Percentiles rank a stretch among this genome's conserved stretches.
Conservation (phyloP, 2,329 filamentous ascomycete species). For the Trichoderma sp. region DNA sequence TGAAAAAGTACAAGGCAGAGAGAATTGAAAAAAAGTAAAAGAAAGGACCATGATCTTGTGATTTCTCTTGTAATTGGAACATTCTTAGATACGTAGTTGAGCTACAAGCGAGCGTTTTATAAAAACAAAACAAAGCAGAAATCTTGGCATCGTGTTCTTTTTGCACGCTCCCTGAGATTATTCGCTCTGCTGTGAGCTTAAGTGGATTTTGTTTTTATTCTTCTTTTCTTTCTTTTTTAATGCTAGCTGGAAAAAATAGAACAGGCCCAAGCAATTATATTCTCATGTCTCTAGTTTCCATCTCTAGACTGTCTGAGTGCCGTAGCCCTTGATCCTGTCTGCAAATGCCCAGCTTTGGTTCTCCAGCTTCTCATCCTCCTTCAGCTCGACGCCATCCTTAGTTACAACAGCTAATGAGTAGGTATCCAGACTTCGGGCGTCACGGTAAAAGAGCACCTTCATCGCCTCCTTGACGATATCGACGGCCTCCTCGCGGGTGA, state of each 20-base stretch:
- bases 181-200: not conserved
- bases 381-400: slow-evolving; percentile 83
- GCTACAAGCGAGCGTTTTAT: not conserved
- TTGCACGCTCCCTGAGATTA: not conserved
- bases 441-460: slow-evolving; percentile 98
- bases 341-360: slow-evolving; percentile 98
- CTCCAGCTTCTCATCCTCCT: slow-evolving; percentile 85
- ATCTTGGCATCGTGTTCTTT: not conserved
- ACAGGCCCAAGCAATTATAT: not conserved
- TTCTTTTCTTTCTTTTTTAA: not conserved
- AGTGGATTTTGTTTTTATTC: not conserved
- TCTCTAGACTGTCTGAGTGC: slow-evolving; percentile 73
- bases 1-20: slow-evolving; percentile 1
- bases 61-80: not conserved
- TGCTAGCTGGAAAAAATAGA: not conserved
- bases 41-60: not conserved
- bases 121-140: not conserved
- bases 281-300: not conserved
- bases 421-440: slow-evolving; percentile 86
- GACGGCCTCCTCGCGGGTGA: slow-evolving; percentile 79
- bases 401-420: slow-evolving; percentile 92
- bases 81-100: not conserved
- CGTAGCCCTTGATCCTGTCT: slow-evolving; percentile 91
- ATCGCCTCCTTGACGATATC: slow-evolving; percentile 87
- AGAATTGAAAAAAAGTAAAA: slow-evolving; percentile 13